phyloP scores from a whole-genome alignment of 208 protist species.

The Crithidia thermophila region DNA sequence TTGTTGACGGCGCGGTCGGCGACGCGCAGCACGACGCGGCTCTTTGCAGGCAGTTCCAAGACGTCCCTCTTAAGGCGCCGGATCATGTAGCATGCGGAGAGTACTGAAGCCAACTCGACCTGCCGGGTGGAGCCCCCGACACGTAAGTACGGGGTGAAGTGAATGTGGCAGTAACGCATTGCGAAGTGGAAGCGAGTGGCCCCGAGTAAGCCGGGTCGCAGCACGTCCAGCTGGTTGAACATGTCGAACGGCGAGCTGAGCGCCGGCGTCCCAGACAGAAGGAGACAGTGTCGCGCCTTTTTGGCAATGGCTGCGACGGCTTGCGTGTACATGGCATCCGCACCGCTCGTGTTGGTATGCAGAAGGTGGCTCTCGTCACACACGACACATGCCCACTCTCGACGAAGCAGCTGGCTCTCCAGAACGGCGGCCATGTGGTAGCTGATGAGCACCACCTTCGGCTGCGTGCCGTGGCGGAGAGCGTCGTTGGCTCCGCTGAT shows the following conservation, averaged over 20 bases:
- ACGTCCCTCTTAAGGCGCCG: conserved; percentile 74
- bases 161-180: conserved; percentile 63
- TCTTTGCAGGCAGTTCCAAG: conserved; percentile 76
- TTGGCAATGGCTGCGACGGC: conserved; percentile 45
- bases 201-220: conserved; percentile 63
- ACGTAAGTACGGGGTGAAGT: conserved; percentile 57
- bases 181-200: conserved; percentile 67
- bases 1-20: conserved; percentile 5
- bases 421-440: conserved; percentile 83
- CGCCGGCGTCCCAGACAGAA: conserved; percentile 76
- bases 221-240: conserved; percentile 75
- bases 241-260: conserved; percentile 72
- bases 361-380: conserved; percentile 85
- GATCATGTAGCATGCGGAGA: conserved; percentile 58
- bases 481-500: conserved; percentile 72
- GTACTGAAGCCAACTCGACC: conserved; percentile 51
- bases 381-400: conserved; percentile 58
- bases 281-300: conserved; percentile 52
- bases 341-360: conserved; percentile 64
- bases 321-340: conserved; percentile 73
- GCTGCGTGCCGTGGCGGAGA: conserved; percentile 27
- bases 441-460: conserved; percentile 79
- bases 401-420: conserved; percentile 33
- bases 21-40: conserved; percentile 64
- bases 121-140: conserved; percentile 46